Evolutionary conservation across 2,329 filamentous ascomycete genomes (phyloP), one percentile per base, ranked within the genome.

Genomic region (Setomelanomma holmii): DNA sequence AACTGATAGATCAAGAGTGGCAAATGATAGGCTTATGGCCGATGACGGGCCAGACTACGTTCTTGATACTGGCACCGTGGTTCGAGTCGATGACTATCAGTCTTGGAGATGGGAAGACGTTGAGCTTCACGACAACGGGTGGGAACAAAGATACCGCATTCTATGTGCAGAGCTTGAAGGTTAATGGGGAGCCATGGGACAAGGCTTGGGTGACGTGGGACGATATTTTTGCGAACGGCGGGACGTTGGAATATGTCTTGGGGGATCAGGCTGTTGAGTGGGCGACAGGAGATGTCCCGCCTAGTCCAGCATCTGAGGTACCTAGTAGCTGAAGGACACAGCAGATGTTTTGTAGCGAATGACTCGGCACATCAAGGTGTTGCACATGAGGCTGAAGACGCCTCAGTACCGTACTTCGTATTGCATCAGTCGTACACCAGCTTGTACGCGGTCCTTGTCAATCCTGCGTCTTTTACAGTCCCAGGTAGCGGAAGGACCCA

Each of bases 21-120:
- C 65, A 72, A 35, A 66, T 71, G 63, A 67, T 73, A 22, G 68
- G 67, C 11, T 64, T 73, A 0, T 71, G 59, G 42, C 67, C 66
- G 5, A 76, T 90, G 56, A 88, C 86, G 0, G 86, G 86, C 0
- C 87, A 89, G 75, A 85, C 85, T 0, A 87, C 84, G 1, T 89
- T 89, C 67, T 76, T 89, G 14, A 78, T 89, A 45, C 83, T 82
- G 5, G 65, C 66, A 16, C 73, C 72, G 5, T 75, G 72, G 72
- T 75, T 75, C 45, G 51, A 60, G 1, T 79, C 84, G 34, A 75
- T 89, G 58, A 84, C 77, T 0, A 83, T 91, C 49, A 73, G 82
- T 30, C 78, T 90, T 1, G 84, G 82, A 8, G 76, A 66, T 2
- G 80, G 77, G 4, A 86, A 84, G 67, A 78, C 64, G 20, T 76